Evolutionary conservation across 2,329 filamentous ascomycete genomes (phyloP).

Genomic region (Talaromyces islandicus): DNA sequence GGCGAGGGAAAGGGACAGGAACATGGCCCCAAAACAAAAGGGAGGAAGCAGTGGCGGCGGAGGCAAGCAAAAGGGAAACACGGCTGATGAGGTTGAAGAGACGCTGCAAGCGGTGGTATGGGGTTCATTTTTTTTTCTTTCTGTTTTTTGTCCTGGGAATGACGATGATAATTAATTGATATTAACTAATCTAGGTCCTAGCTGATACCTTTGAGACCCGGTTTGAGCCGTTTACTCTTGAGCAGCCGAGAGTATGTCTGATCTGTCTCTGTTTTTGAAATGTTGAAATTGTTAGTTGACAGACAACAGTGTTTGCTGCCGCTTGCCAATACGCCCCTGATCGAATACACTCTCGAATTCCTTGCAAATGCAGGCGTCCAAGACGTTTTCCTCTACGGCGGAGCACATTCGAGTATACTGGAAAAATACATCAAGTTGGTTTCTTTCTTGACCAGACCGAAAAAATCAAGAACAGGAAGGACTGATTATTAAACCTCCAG

Average conservation of each 20-base stretch:
- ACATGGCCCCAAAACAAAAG: slow-evolving; percentile 32
- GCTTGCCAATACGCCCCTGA: slow-evolving; percentile 85
- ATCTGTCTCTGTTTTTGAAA: background rate
- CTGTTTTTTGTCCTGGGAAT: too few species aligned
- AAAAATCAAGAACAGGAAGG: background rate
- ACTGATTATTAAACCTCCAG: slow-evolving; percentile 24
- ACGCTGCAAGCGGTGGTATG: slow-evolving; percentile 58
- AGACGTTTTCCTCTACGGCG: slow-evolving; percentile 87
- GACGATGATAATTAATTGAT: background rate
- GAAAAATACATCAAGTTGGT: slow-evolving; percentile 71
- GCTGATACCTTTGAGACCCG: slow-evolving; percentile 92
- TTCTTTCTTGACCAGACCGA: background rate
- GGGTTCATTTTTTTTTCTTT: slow-evolving; percentile 14
- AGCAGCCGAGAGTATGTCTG: slow-evolving; percentile 72
- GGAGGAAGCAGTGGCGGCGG: slow-evolving; percentile 16
- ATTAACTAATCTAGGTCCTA: slow-evolving; percentile 56
- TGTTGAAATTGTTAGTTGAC: background rate
- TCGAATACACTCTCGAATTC: slow-evolving; percentile 97
- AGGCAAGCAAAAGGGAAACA: slow-evolving; percentile 27
- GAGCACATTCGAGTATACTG: slow-evolving; percentile 77
- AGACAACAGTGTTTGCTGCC: slow-evolving; percentile 73
- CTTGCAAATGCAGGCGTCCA: slow-evolving; percentile 92
- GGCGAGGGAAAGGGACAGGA: background rate
- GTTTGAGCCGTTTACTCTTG: slow-evolving; percentile 82
- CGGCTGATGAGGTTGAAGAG: slow-evolving; percentile 56